Conservation (phyloP, 2,329 filamentous ascomycete species). For the Sarocladiaceae sp. region DNA sequence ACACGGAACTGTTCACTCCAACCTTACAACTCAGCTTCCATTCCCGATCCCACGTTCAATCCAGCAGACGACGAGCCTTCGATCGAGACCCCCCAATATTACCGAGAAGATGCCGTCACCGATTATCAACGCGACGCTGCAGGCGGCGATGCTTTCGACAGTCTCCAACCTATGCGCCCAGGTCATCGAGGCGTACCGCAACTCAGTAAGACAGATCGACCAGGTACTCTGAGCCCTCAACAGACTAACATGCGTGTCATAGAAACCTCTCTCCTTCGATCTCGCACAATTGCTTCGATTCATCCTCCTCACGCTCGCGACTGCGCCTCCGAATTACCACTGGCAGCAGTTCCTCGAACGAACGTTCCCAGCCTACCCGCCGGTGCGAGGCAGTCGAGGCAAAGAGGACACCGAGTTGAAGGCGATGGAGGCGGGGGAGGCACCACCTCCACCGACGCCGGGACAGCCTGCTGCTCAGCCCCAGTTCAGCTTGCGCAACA, state of each 20-base stretch:
- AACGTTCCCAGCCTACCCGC: conserved; percentile 43
- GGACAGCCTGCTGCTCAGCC: conserved; percentile 14
- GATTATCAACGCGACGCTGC: conserved; percentile 48
- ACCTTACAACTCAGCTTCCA: too few relatives aligned
- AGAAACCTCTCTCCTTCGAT: conserved; percentile 41
- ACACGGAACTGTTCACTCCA: too few relatives aligned
- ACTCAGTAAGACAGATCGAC: conserved; percentile 28
- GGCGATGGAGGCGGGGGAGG: conserved; percentile 18
- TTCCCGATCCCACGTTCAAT: too few relatives aligned
- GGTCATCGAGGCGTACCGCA: conserved; percentile 44
- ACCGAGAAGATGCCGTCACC: conserved; percentile 45
- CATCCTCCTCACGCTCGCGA: conserved; percentile 46
- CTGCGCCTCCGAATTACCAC: conserved; percentile 52
- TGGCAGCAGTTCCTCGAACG: conserved; percentile 55
- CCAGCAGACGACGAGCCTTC: too few relatives aligned
- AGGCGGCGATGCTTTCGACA: conserved; percentile 47
- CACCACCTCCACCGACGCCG: conserved; percentile 10
- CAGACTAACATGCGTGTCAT: neutral
- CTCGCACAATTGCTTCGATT: conserved; percentile 47
- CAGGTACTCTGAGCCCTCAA: neutral
- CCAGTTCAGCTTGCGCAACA: conserved; percentile 37
- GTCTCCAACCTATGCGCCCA: conserved; percentile 53
- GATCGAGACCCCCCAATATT: too few relatives aligned
- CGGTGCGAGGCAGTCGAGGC: conserved; percentile 17
- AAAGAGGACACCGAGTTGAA: conserved; percentile 25